phyloP scores from a whole-genome alignment of 768 basidiomycete genomes.

The Megacollybia marginata region DNA sequence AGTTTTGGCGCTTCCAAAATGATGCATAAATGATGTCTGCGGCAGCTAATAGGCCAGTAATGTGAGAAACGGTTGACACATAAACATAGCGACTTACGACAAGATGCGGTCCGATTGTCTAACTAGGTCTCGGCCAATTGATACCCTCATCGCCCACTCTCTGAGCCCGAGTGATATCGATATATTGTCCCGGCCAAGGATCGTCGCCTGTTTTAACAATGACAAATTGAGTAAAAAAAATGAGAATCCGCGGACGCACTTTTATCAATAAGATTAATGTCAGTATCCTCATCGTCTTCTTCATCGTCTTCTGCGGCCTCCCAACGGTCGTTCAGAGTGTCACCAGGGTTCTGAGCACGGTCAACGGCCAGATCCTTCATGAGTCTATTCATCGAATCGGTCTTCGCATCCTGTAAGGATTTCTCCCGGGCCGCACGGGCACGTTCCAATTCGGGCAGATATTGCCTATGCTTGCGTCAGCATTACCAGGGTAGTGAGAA shows the following conservation, averaged over 20 bases:
- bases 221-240: constrained; percentile 8
- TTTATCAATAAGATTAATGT: constrained; percentile 60
- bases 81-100: no score
- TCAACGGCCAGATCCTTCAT: constrained; percentile 79
- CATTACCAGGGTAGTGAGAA: background rate
- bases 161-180: constrained; percentile 61
- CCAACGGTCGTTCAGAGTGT: constrained; percentile 53
- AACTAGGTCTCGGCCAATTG: constrained; percentile 70
- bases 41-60: no score
- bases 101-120: constrained; percentile 5
- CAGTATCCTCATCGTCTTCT: constrained; percentile 46
- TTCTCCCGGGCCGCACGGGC: constrained; percentile 59
- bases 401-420: constrained; percentile 56
- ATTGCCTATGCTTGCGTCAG: constrained; percentile 53
- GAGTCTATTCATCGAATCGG: constrained; percentile 69
- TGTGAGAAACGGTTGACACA: no score
- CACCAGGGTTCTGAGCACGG: constrained; percentile 53
- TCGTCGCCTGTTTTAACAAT: constrained; percentile 46
- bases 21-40: no score
- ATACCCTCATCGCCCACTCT: constrained; percentile 47
- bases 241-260: constrained; percentile 29
- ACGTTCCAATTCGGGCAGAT: constrained; percentile 81
- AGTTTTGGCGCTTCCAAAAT: no score
- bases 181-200: constrained; percentile 64
- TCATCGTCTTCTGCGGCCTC: constrained; percentile 48